Evolutionary conservation across 306 rosid species (phyloP).

Genomic region (Vigna mungo): DNA sequence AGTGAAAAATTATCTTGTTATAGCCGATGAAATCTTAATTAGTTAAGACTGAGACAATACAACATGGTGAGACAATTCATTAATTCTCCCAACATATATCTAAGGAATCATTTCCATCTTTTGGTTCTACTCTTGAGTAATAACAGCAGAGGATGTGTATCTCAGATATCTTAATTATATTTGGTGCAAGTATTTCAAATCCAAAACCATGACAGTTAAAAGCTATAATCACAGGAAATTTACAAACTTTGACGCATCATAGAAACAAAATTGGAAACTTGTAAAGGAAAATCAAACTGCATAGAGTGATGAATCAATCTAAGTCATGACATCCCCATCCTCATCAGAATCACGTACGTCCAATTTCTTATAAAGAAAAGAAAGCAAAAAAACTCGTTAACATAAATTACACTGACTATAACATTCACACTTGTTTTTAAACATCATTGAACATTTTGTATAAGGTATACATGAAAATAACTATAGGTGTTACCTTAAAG

Average conservation of each 20-base stretch:
- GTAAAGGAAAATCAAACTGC: background rate
- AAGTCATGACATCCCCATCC: background rate
- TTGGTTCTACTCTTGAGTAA: background rate
- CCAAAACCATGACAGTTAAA: background rate
- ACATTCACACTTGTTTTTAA: background rate
- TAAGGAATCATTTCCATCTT: background rate
- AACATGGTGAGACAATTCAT: no score
- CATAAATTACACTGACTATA: background rate
- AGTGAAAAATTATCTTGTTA: no score
- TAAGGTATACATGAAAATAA: no score
- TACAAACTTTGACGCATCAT: background rate
- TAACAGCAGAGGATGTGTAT: background rate
- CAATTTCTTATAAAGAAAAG: background rate
- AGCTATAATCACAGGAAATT: background rate
- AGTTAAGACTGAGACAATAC: no score
- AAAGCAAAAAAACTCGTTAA: background rate
- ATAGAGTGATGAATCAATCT: no score
- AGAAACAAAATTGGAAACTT: background rate
- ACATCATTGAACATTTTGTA: background rate
- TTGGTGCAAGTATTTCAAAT: conserved; percentile 1
- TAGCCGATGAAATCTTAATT: no score
- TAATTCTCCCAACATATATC: no score
- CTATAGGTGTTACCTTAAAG: background rate
- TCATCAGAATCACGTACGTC: background rate
- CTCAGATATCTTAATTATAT: background rate